Evolutionary conservation across 768 basidiomycete genomes (phyloP), one percentile per base, ranked within the genome.

Genomic region (Mycena alexandri): DNA sequence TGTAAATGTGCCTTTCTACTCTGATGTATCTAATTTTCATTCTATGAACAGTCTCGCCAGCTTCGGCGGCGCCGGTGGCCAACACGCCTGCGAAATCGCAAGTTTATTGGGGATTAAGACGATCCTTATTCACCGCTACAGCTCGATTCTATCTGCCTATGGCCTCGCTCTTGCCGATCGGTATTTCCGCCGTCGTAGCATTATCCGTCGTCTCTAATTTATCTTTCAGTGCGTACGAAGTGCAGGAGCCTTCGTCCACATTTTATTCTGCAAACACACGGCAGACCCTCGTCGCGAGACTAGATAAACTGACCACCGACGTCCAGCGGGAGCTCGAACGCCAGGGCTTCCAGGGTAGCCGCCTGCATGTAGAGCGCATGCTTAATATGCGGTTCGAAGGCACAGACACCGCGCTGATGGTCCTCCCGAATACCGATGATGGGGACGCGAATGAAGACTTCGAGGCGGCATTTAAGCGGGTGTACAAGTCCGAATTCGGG

Each of bases 371-470:
- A 7, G 96, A 97, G 76, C 86, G 91, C 22, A 91, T 92, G 90
- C 81, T 95, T 48, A 95, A 95, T 74, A 95, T 95, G 94, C 89
- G 95, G 22, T 96, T 96, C 71, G 93, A 96, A 54, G 95, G 95
- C 4, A 96, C 94, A 0, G 95, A 97, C 79, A 99, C 97, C 0
- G 87, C 95, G 17, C 77, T 98, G 71, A 97, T 98, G 94, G 87
- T 95, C 13, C 80, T 94, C 14, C 88, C 91, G 0, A 74, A 65
- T 3, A 72, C 71, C 21, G 73, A 73, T 11, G 81, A 83, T 22
- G 86, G 84, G 0, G 85, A 90, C 70, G 89, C 85, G 24, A 72
- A 82, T 16, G 89, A 90, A 68, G 91, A 95, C 77, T 96, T 92
- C 75, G 90, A 90, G 71, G 84, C 83, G 3, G 93, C 90, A 12